Evolutionary conservation across 805 yeast species (phyloP), one percentile per base, ranked within the genome.

Genomic region (Novakomyces olei): DNA sequence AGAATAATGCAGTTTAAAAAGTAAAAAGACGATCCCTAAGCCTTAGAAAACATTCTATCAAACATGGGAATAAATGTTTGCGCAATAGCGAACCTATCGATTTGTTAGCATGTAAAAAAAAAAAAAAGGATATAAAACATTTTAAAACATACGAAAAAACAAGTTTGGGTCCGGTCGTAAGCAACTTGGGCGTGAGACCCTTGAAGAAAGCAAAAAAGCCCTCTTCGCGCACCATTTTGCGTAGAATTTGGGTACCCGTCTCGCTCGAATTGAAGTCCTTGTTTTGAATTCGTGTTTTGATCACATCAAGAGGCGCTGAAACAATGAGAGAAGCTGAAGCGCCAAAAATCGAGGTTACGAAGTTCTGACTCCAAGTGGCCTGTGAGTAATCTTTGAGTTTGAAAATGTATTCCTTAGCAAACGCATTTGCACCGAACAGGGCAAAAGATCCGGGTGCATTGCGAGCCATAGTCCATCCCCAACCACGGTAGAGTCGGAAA

Each of bases 391-490:
- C 98, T 44, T 62, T 50, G 47, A 88, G 65, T 10, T 83, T 83
- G 45, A 80, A 70, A 38, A 88, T 68, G 60, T 79, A 88, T 59
- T 88, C 99, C 60, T 88, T 88, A 39, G 98, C 96, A 52, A 88
- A 88, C 10, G 99, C 93, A 50, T 85, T 81, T 58, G 96, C 99
- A 44, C 99, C 99, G 45, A 88, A 88, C 36, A 88, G 63, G 12
- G 96, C 93, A 50, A 88, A 88, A 2, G 94, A 80, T 38, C 99
- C 99, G 25, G 99, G 99, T 2, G 96, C 95, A 53, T 88, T 88
- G 68, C 99, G 75, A 28, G 99, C 99, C 44, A 92, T 92, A 38
- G 99, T 88, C 99, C 99, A 88, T 37, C 95, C 96, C 92, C 95
- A 83, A 43, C 99, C 99, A 53, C 94, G 67, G 61, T 88, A 88